Evolutionary conservation across 179 eudicot genomes (phyloP), one percentile per base, ranked within the genome.

Genomic region (Silene vulgaris): DNA sequence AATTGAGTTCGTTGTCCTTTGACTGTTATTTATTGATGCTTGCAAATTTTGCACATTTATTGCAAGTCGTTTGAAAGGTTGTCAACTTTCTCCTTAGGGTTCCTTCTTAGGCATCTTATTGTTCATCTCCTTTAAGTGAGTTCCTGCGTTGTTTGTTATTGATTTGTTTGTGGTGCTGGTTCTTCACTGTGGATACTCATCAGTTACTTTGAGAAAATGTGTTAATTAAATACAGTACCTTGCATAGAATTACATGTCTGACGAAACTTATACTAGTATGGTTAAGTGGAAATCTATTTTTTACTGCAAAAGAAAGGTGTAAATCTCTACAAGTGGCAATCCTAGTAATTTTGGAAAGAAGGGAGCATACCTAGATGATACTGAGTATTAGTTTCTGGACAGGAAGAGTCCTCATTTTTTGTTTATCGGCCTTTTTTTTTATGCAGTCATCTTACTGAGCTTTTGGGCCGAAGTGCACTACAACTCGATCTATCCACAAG

Each of bases 391-490:
- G 9, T 26, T 28, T 73, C 54, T 65, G 74, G 57, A 61, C 23
- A 70, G 23, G 48, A 65, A 60, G 37, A 52, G 60, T 65, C 40
- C 20, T 11, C 65, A 14, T 69, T 52, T 32, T 72, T 20, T 78
- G 30, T 23, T 56, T 71, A 29, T 4, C 21, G 29, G 8, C 0
- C 4, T 75, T 57, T 57, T 67, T 69, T 76, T 30, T 16, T 7
- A 60, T 79, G 88, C 95, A 93, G 98, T 88, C 23, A 87, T 91
- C 59, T 87, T 84, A 77, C 77, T 93, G 82, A 93, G 98, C 89
- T 93, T 93, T 80, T 91, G 98, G 98, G 98, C 98, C 4, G 98
- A 93, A 83, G 98, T 93, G 84, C 98, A 93, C 81, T 93, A 93
- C 85, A 93, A 93, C 85, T 93, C 98, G 29, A 91, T 93, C 73